Percentiles rank a stretch among this genome's conserved stretches.
Conservation (phyloP, 73 alveolate genomes). For the Paramecium pentaurelia region DNA sequence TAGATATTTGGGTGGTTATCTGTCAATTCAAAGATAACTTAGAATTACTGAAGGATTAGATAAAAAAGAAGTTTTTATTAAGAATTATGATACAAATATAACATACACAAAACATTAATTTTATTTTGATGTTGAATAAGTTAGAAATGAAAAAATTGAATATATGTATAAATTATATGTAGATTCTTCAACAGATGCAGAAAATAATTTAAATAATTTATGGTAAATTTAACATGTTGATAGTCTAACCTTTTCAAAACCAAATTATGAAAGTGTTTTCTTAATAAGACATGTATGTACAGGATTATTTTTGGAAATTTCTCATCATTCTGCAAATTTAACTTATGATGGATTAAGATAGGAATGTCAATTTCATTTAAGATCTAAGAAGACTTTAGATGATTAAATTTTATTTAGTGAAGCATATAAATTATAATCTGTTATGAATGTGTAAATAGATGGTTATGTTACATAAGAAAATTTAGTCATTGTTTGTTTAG, state of each 20-base stretch:
- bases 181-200: neutral
- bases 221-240: constrained; percentile 12
- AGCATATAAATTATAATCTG: constrained; percentile 13
- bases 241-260: neutral
- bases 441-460: neutral
- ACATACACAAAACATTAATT: neutral
- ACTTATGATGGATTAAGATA: neutral
- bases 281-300: constrained; percentile 43
- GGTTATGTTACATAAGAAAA: neutral
- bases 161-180: neutral
- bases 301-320: constrained; percentile 14
- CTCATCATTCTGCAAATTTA: neutral
- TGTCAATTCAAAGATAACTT: neutral
- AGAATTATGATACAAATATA: neutral
- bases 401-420: neutral
- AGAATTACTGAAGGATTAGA: neutral
- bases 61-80: neutral
- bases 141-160: neutral
- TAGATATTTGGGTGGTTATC: constrained; percentile 11
- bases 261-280: neutral
- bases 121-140: neutral
- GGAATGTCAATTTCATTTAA: neutral
- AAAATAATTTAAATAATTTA: neutral
- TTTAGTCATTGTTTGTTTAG: neutral
- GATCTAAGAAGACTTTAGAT: neutral